Conservation (phyloP, 495 filamentous ascomycete genomes). For the Trichoderma virens region DNA sequence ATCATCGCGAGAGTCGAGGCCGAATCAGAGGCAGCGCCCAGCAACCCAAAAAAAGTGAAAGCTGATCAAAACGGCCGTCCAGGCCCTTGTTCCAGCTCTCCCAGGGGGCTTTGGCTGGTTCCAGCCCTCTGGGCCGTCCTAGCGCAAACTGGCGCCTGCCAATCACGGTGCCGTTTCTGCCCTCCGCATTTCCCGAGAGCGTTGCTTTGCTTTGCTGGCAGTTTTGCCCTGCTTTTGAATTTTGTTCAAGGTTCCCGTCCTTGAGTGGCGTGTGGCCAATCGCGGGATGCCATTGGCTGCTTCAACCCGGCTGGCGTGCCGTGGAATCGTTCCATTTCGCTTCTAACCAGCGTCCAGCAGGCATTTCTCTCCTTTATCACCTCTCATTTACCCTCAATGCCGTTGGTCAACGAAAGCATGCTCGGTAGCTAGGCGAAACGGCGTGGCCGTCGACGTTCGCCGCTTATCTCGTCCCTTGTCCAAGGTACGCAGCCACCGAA, state of each 20-base stretch:
- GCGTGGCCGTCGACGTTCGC: background rate
- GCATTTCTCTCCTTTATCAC: background rate
- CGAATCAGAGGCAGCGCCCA: background rate
- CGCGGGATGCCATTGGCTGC: background rate
- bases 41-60: background rate
- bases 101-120: too few relatives aligned
- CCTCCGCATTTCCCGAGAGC: slow-evolving; percentile 5
- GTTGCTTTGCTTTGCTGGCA: background rate
- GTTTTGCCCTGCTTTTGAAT: background rate
- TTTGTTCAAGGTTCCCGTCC: too few relatives aligned
- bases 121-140: slow-evolving; percentile 7
- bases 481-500: too few relatives aligned
- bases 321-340: background rate
- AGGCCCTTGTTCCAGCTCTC: background rate
- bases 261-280: background rate
- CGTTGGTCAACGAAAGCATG: background rate
- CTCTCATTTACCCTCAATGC: background rate
- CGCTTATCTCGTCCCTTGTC: background rate
- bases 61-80: background rate
- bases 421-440: background rate
- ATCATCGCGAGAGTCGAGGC: background rate
- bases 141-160: slow-evolving; percentile 5
- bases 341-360: background rate
- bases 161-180: background rate
- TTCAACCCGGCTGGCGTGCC: background rate